A percentile compares a stretch with the other conserved stretches of the same genome.
Evolutionary conservation across 352 stramenopile species (phyloP).

Genomic region (Albugo candida): DNA sequence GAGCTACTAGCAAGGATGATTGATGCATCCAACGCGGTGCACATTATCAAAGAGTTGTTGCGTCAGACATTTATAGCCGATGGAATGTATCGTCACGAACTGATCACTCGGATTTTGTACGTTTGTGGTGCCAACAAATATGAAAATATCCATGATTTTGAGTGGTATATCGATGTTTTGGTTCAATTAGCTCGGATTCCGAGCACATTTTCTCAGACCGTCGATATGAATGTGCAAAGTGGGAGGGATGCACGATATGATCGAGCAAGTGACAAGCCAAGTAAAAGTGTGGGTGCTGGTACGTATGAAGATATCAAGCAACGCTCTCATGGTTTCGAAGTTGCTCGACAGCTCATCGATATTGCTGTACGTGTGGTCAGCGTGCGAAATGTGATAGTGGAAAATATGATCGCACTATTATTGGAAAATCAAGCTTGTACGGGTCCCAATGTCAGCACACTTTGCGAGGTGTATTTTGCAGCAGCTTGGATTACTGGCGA

Average conservation of each 20-base stretch:
- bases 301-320: constrained; percentile 13
- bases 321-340: constrained; percentile 52
- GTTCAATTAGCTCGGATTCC: constrained; percentile 86
- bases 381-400: constrained; percentile 88
- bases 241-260: background rate
- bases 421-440: constrained; percentile 71
- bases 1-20: constrained; percentile 93
- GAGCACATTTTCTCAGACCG: constrained; percentile 6
- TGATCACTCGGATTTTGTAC: constrained; percentile 90
- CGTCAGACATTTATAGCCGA: constrained; percentile 87
- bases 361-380: constrained; percentile 92
- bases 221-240: constrained; percentile 17
- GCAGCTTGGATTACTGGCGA: constrained; percentile 97
- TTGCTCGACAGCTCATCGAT: constrained; percentile 91
- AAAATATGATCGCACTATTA: constrained; percentile 88
- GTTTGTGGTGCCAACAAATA: constrained; percentile 98
- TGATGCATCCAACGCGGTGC: constrained; percentile 87
- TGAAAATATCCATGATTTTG: constrained; percentile 93
- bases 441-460: constrained; percentile 46
- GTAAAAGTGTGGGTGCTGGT: constrained; percentile 4
- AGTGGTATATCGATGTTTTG: constrained; percentile 97
- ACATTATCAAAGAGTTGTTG: constrained; percentile 93
- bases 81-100: constrained; percentile 87
- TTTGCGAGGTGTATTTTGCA: constrained; percentile 88
- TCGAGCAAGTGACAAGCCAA: constrained; percentile 3